Percentiles rank a stretch among this genome's conserved stretches.
phyloP scores from a whole-genome alignment of 345 rosid species.

The Rhizophora apiculata region DNA sequence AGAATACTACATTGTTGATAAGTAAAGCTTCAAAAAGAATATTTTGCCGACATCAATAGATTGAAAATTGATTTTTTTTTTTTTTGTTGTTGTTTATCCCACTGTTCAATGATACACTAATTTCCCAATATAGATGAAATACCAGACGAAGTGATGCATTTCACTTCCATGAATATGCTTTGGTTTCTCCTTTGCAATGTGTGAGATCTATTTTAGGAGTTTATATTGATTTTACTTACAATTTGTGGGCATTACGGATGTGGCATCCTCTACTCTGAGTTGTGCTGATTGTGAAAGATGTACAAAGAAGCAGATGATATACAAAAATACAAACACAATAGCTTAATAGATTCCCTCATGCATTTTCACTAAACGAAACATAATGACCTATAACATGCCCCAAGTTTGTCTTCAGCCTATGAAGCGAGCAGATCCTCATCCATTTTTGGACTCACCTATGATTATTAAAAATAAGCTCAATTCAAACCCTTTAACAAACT shows the following conservation, averaged over 20 bases:
- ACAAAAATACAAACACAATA: conserved; percentile 73
- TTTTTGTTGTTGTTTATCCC: no score
- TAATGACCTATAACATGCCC: conserved; percentile 78
- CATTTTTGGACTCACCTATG: conserved; percentile 77
- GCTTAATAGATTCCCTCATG: conserved; percentile 84
- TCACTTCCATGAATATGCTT: no score
- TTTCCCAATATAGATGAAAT: no score
- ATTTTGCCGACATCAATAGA: neutral
- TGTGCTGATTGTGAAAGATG: conserved; percentile 81
- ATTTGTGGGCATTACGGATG: neutral
- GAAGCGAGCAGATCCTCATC: conserved; percentile 89
- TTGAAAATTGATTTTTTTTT: no score
- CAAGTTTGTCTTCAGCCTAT: conserved; percentile 86
- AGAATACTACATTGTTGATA: conserved; percentile 25
- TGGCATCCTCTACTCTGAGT: conserved; percentile 34
- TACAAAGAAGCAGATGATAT: conserved; percentile 82
- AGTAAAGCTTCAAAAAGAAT: neutral
- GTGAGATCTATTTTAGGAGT: no score
- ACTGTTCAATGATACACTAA: no score
- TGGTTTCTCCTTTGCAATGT: no score
- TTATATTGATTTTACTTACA: no score
- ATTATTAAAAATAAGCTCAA: no score
- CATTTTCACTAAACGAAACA: conserved; percentile 96
- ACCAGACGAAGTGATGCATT: no score
- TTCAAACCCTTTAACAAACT: no score